phyloP scores from a whole-genome alignment of 495 filamentous ascomycete species.

The Penicillium pulvis region DNA sequence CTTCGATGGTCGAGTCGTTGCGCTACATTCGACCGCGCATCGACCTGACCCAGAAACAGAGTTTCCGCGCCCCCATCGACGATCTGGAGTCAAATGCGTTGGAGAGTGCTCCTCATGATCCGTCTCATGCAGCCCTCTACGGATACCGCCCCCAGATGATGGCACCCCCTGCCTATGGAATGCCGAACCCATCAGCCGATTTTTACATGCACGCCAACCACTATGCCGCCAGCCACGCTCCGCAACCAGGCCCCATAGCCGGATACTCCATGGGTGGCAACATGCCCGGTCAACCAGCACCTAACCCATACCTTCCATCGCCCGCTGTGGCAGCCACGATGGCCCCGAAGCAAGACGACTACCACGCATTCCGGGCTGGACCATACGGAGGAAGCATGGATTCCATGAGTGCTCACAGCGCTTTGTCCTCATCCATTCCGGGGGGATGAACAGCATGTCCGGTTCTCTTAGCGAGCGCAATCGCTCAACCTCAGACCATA shows the following conservation, averaged over 20 bases:
- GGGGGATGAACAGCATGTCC: constrained; percentile 34
- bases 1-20: constrained; percentile 57
- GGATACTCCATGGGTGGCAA: constrained; percentile 40
- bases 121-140: constrained; percentile 40
- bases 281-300: constrained; percentile 35
- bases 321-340: constrained; percentile 32
- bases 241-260: constrained; percentile 36
- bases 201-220: constrained; percentile 42
- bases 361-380: constrained; percentile 36
- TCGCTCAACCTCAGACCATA: constrained; percentile 45
- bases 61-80: constrained; percentile 70
- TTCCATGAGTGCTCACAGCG: constrained; percentile 32
- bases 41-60: constrained; percentile 65
- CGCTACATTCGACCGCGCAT: constrained; percentile 57
- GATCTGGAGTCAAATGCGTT: constrained; percentile 52
- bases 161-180: constrained; percentile 38
- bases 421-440: constrained; percentile 41
- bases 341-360: constrained; percentile 42
- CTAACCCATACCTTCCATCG: constrained; percentile 45
- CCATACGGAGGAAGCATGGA: constrained; percentile 43
- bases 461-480: constrained; percentile 43
- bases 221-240: constrained; percentile 41
- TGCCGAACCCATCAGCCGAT: constrained; percentile 38
- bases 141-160: constrained; percentile 46
- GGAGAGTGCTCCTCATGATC: constrained; percentile 41